phyloP scores from a whole-genome alignment of 1,139 yeast genomes.

The Candida albicans region DNA sequence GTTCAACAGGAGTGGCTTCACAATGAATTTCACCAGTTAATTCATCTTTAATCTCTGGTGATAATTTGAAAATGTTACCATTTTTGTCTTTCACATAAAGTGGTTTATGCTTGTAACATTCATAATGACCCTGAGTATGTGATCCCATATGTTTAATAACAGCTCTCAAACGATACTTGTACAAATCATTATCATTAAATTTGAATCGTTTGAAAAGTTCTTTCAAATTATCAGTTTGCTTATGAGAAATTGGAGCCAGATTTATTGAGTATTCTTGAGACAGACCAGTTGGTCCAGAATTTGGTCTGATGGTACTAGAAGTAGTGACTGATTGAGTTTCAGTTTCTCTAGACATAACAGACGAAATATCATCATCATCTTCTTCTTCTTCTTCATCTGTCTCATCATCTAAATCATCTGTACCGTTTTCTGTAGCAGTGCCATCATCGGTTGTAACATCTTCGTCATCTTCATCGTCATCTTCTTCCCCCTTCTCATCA shows the following conservation, averaged over 20 bases:
- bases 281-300: background rate
- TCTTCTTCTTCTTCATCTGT: slow-evolving; percentile 13
- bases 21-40: slow-evolving; percentile 16
- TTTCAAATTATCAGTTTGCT: slow-evolving; percentile 39
- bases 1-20: slow-evolving; percentile 7
- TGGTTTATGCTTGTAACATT: slow-evolving; percentile 74
- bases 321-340: slow-evolving; percentile 14
- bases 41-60: slow-evolving; percentile 45
- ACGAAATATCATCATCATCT: slow-evolving; percentile 14
- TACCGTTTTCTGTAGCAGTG: slow-evolving; percentile 17
- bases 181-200: slow-evolving; percentile 45
- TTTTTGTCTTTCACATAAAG: slow-evolving; percentile 51
- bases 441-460: slow-evolving; percentile 21
- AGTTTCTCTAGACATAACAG: slow-evolving; percentile 15
- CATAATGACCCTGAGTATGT: slow-evolving; percentile 89
- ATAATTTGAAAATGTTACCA: slow-evolving; percentile 47
- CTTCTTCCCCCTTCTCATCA: slow-evolving; percentile 38
- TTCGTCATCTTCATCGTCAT: slow-evolving; percentile 23
- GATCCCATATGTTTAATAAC: slow-evolving; percentile 85
- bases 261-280: slow-evolving; percentile 19
- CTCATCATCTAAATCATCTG: slow-evolving; percentile 22
- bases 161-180: slow-evolving; percentile 64
- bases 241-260: slow-evolving; percentile 41
- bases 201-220: slow-evolving; percentile 42
- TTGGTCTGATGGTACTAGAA: slow-evolving; percentile 12